Base-by-base conservation (phyloP, 805 yeast species). In the Candida jianshihensis region DNA sequence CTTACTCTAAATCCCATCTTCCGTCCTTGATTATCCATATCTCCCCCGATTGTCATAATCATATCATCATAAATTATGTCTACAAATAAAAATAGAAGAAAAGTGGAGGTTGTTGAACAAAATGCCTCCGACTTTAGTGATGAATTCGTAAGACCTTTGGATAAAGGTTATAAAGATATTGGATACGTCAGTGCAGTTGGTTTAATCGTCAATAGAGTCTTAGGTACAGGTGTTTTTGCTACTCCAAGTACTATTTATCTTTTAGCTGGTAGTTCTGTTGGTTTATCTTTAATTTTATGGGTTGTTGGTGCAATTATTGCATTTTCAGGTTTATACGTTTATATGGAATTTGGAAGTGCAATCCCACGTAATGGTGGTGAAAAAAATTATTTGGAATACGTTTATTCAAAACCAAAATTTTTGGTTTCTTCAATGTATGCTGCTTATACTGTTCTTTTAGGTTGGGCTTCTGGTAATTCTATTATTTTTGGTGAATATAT, bases 381-480 rank as follows among this genome's bases (percentile, higher is more conserved):
- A 53, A 83, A 82, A 60, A 82, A 81, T 51, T 85, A 85, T 54
- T 61, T 85, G 48, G 92, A 84, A 55, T 79, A 71, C 47, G 73
- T 82, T 34, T 85, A 68, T 61, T 68, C 66, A 34, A 75, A 72
- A 47, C 95, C 95, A 29, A 71, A 64, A 54, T 82, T 79, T 52
- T 64, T 85, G 40, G 70, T 80, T 31, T 78, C 84, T 19, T 74
- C 71, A 15, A 66, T 74, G 64, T 78, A 73, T 44, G 88, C 86
- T 1, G 65, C 88, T 3, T 81, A 82, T 51, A 77, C 78, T 14
- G 77, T 85, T 51, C 70, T 82, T 49, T 64, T 85, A 33, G 92
- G 92, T 26, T 85, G 89, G 86, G 89, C 95, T 17, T 78, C 92
- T 10, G 85, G 89, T 57, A 82, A 83, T 57, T 79, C 89, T 16